Conservation (phyloP, 2,329 filamentous ascomycete genomes). For the Calonectria henricotiae region DNA sequence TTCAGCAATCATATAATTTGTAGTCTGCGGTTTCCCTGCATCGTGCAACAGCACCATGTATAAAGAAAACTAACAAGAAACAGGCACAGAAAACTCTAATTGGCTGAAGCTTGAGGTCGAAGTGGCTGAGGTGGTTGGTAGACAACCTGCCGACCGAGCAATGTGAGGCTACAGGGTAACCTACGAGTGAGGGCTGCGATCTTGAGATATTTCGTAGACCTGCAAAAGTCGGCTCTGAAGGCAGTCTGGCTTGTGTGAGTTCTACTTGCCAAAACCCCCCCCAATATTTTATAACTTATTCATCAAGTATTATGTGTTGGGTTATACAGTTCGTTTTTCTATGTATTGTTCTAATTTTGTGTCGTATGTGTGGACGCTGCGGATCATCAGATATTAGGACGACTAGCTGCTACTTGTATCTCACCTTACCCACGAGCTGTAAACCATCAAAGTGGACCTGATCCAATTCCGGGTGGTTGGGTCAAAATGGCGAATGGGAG, state of each 20-base stretch:
- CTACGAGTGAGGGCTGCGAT: not conserved
- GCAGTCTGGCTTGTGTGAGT: no score
- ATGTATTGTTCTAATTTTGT: no score
- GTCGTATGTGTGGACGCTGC: no score
- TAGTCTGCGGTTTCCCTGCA: no score
- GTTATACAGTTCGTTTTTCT: no score
- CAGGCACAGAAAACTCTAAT: not conserved
- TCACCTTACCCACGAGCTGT: not conserved
- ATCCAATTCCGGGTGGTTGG: not conserved
- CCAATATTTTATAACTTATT: no score
- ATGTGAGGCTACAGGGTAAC: not conserved
- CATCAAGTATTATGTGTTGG: no score
- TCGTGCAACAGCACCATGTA: conserved; percentile 3
- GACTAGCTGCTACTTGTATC: not conserved
- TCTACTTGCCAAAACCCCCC: no score
- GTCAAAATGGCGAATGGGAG: no score
- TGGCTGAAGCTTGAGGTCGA: not conserved
- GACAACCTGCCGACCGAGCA: not conserved
- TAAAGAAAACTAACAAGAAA: not conserved
- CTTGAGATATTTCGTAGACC: not conserved
- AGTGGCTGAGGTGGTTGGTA: not conserved
- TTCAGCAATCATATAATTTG: conserved; percentile 2
- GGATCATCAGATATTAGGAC: not conserved
- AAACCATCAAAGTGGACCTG: no score
- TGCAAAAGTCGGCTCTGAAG: not conserved